Base-by-base conservation (phyloP, 352 stramenopile species). In the Blastocystis sp. region DNA sequence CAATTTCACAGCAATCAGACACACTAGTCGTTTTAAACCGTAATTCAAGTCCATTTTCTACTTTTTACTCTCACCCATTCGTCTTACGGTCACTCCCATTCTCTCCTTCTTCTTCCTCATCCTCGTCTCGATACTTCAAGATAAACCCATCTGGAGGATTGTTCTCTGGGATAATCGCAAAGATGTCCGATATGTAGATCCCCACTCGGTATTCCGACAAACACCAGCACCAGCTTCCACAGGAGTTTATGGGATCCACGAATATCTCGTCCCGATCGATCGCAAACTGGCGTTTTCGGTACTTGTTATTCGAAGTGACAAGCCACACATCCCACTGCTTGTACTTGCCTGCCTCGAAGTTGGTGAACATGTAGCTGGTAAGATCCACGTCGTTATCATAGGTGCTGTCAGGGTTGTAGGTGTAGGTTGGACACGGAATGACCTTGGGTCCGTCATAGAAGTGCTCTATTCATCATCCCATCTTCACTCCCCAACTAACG, bases 201-300 rank as follows among this genome's bases (percentile, higher is more conserved):
- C 34, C 41, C 18, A 53, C 50, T 5, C 45, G 34, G 2, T 56
- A 24, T 5, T 30, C 13, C 37, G 50, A 24, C 13, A 26, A 68
- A 43, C 73, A 85, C 18, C 20, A n/a, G 2, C 43, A 20, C 34
- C 73, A 85, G 11, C 43, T 24, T 39, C 16, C 30, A 24, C 59
- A 69, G 9, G 73, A 68, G n/a, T 13, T 37, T 30, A 85, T 37
- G 20, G 53, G 73, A 43, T 65, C 43, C 8, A 85, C 47, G 18
- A 85, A 68, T 1, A 85, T 53, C 56, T 85, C 73, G 47, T 85
- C 73, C n/a, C 56, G 73, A 65, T 85, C 73, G 50, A 85, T 85
- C n/a, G 47, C 56, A 24, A 85, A 66, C 34, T 66, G 59, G 4
- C 73, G 73, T 45, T 68, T 66, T n/a, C 53, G 37, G 39, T 43